Evolutionary conservation across 176 grass and related monocot genomes (phyloP).

Genomic region (Oryza longistaminata): DNA sequence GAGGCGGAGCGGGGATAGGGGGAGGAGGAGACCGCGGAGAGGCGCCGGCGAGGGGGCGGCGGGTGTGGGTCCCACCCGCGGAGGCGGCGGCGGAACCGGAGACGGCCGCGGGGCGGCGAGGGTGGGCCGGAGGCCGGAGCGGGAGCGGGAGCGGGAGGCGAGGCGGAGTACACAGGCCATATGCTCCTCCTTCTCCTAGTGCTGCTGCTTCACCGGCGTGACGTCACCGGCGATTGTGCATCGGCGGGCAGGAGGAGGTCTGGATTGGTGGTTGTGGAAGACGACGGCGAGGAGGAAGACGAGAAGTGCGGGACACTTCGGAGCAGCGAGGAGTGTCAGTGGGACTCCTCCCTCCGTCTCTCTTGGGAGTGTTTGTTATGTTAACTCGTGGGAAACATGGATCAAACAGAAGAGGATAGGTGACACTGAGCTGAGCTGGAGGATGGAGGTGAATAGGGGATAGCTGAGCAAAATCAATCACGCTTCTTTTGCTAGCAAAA

Average conservation of each 20-base stretch:
- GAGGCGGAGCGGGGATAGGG: background rate
- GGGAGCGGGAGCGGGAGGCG: conserved; percentile 14
- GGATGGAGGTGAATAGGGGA: too few relatives aligned
- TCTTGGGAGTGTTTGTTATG: too few relatives aligned
- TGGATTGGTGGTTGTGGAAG: background rate
- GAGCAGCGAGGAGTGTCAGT: background rate
- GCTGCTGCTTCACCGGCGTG: background rate
- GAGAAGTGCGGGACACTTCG: conserved; percentile 37
- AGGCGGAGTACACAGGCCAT: conserved; percentile 38
- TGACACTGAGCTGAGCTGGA: conserved; percentile 11
- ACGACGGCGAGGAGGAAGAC: conserved; percentile 5
- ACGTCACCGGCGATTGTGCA: background rate
- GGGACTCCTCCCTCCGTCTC: background rate
- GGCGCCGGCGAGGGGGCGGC: background rate
- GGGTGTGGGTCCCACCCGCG: background rate
- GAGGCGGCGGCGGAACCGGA: background rate
- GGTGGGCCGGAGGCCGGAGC: background rate
- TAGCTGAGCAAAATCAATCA: too few relatives aligned
- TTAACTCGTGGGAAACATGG: background rate
- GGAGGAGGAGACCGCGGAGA: conserved; percentile 28
- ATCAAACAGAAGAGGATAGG: background rate
- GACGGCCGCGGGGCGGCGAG: background rate
- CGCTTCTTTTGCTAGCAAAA: too few relatives aligned
- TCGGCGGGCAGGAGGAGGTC: too few relatives aligned
- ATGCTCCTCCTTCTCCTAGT: background rate